Percentiles rank a stretch among this genome's conserved stretches.
Conservation (phyloP, 345 rosid genomes). For the Dipteronia sinensis region DNA sequence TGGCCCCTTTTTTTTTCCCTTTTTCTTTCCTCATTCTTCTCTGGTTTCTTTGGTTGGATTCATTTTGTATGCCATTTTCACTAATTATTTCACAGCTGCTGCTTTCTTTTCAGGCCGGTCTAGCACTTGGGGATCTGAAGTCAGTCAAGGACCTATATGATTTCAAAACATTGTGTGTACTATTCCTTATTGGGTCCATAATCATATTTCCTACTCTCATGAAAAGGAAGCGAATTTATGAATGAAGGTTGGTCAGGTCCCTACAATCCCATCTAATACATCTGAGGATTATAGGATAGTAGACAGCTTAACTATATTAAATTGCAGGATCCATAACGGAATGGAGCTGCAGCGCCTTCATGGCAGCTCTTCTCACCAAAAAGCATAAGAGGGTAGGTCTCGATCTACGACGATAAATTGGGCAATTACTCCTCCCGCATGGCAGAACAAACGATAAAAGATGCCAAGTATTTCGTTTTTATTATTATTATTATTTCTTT, state of each 20-base stretch:
- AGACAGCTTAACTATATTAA: constrained; percentile 20
- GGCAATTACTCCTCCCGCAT: background rate
- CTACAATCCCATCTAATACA: background rate
- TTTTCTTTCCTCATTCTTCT: constrained; percentile 7
- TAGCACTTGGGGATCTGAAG: constrained; percentile 81
- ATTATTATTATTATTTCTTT: background rate
- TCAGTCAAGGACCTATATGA: constrained; percentile 84
- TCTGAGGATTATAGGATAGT: constrained; percentile 4
- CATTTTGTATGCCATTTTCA: background rate
- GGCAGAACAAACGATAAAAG: constrained; percentile 12
- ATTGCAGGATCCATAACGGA: constrained; percentile 17
- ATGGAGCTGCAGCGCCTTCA: background rate
- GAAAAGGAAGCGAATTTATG: constrained; percentile 71
- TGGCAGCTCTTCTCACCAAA: constrained; percentile 5
- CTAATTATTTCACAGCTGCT: constrained; percentile 14
- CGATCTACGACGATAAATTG: background rate
- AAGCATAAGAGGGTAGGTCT: constrained; percentile 12
- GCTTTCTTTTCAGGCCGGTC: constrained; percentile 64
- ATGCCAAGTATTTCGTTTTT: background rate
- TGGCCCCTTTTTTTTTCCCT: constrained; percentile 15
- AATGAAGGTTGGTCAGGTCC: constrained; percentile 38
- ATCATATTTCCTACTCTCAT: constrained; percentile 69
- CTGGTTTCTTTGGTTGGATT: constrained; percentile 8
- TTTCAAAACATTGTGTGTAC: constrained; percentile 71
- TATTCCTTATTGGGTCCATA: constrained; percentile 73